Evolutionary conservation across 2,329 filamentous ascomycete genomes (phyloP).

Genomic region (Penicillium sp.): DNA sequence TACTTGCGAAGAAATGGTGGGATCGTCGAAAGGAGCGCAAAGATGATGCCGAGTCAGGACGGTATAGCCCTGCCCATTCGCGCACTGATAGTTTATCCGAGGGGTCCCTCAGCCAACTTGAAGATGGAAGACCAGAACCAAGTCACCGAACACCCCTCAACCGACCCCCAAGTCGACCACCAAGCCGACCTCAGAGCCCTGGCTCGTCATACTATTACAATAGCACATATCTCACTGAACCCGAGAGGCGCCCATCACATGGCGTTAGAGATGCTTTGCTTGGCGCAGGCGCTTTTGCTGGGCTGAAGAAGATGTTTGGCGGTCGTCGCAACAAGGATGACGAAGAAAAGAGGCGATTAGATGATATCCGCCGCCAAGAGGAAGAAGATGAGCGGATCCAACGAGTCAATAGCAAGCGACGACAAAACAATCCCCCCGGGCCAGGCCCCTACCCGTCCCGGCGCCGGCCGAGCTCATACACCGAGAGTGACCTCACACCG

Average conservation of each 20-base stretch:
- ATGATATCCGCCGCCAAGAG: slow-evolving; percentile 52
- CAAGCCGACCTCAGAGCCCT: slow-evolving; percentile 35
- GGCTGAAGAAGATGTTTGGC: slow-evolving; percentile 59
- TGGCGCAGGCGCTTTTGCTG: slow-evolving; percentile 66
- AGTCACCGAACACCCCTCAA: slow-evolving; percentile 32
- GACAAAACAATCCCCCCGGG: slow-evolving; percentile 59
- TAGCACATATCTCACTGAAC: slow-evolving; percentile 44
- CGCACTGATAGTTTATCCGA: slow-evolving; percentile 45
- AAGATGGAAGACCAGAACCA: slow-evolving; percentile 55
- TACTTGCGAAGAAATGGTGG: slow-evolving; percentile 60
- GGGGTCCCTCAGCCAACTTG: slow-evolving; percentile 44
- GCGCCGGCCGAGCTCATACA: slow-evolving; percentile 33
- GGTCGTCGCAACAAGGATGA: slow-evolving; percentile 56
- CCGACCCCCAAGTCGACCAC: slow-evolving; percentile 35
- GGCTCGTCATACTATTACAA: slow-evolving; percentile 40
- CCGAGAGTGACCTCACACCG: slow-evolving; percentile 39
- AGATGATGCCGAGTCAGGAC: slow-evolving; percentile 52
- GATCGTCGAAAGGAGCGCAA: slow-evolving; percentile 56
- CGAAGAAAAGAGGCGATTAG: slow-evolving; percentile 61
- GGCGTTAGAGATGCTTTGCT: slow-evolving; percentile 61
- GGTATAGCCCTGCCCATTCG: slow-evolving; percentile 54
- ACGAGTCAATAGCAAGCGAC: slow-evolving; percentile 56
- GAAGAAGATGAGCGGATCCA: slow-evolving; percentile 54
- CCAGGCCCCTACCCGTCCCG: slow-evolving; percentile 54
- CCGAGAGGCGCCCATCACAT: slow-evolving; percentile 47